Base-by-base conservation (phyloP, 2,329 filamentous ascomycete species). In the Pseudogymnoascus sp. region DNA sequence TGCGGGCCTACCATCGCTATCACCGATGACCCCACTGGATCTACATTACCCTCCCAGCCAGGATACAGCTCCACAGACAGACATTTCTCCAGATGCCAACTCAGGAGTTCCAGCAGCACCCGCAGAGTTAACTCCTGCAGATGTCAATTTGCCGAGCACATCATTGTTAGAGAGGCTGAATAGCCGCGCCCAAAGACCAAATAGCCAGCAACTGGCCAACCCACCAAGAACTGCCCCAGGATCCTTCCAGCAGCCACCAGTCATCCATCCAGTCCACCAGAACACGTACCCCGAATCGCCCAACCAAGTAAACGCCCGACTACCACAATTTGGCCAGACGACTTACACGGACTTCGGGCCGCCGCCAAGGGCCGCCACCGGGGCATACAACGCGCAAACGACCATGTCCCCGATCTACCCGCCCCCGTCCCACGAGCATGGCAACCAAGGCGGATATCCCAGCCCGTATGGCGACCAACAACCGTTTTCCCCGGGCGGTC, bases 401-500 rank as follows among this genome's bases (percentile, higher is more conserved):
- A 53, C 14, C 3, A 56, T 65, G 63, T n/a, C 65, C 63, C 14
- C 65, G 64, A 59, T 64, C 67, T 59, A 67, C 66, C 10, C 66
- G 65, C 12, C 24, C 65, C 11, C 68, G 63, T 22, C 35, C 62
- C 41, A 65, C 43, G 59, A 63, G 56, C 38, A 61, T 64, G 19
- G n/a, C 8, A 33, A 22, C 28, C 50, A 14, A 7, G 50, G 7
- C 10, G 50, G 28, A 14, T 56, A 56, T 22, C 50, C 26, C 2
- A 33, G 50, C 28, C 53, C 68, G 67, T 66, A 68, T 68, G 63
- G 66, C 64, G 60, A 67, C 69, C 4, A 79, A 81, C 38, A 79
- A 79, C 12, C 81, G 81, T 65, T 81, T 80, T 10, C 78, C 77
- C 19, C 77, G 72, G 37, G 68, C 75, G 10, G 24, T 60, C 59